Evolutionary conservation across 1,284 basidiomycete species (phyloP), one percentile per base, ranked within the genome.

Genomic region (Schizophyllum amplum): DNA sequence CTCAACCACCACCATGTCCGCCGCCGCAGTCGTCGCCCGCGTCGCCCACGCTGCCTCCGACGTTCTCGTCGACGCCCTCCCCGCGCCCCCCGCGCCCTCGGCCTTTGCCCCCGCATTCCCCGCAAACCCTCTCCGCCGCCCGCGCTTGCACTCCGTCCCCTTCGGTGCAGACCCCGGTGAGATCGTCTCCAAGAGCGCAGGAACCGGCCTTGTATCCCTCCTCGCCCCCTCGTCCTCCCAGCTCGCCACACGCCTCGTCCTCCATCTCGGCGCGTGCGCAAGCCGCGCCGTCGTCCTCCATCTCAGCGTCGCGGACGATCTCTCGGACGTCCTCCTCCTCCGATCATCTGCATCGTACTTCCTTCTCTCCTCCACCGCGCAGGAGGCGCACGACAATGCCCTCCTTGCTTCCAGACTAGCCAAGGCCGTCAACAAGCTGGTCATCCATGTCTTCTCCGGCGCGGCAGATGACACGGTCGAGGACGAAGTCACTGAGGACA

Each of bases 381-480:
- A 83, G 67, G 79, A 88, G 68, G 84, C 85, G 4, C 84, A 89
- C 65, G 87, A 90, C 68, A 82, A 88, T 65, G 82, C 85, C 47
- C 66, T 90, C 21, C 72, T 90, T 15, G 86, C 86, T 17, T 78
- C 84, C 56, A 69, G 72, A 26, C 61, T 78, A 56, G 72, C 74
- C 20, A 67, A 68, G 25, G 55, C 65, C 21, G 71, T 74, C 60
- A 65, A 66, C 54, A 75, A 72, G 61, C 70, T 72, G n/a, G 92
- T 96, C 17, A 77, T 96, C 54, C 94, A 98, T 68, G 86, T 84
- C 49, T 94, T 94, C 68, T 83, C 87, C 59, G 51, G 63, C 46
- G 70, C 69, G 4, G 67, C 65, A 5, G 64, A 68, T 42, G 70
- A 70, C 23, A 66, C 70, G 15, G 56, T 64, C 5, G 66, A 83